phyloP scores from a whole-genome alignment of 2,329 filamentous ascomycete genomes.

The Cercospora zeina region DNA sequence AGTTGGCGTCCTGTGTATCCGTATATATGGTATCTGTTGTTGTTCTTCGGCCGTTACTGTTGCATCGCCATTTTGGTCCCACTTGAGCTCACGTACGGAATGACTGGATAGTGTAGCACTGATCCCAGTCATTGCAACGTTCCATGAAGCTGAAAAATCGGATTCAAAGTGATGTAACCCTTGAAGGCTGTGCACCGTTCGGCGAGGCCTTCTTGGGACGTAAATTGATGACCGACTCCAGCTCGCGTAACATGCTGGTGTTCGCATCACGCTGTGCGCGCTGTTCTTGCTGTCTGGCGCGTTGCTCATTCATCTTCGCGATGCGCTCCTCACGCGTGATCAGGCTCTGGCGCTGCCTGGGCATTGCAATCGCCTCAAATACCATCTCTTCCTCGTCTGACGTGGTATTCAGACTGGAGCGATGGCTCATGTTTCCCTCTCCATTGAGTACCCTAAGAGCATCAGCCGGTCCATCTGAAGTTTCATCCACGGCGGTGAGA shows the following conservation, averaged over 20 bases:
- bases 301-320: slow-evolving; percentile 81
- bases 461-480: slow-evolving; percentile 59
- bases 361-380: slow-evolving; percentile 85
- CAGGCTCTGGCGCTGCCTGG: slow-evolving; percentile 57
- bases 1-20: slow-evolving; percentile 12
- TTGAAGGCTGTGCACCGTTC: slow-evolving; percentile 18
- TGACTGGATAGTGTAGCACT: background rate
- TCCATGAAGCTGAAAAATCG: background rate
- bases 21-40: background rate
- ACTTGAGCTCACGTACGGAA: background rate
- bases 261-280: slow-evolving; percentile 77
- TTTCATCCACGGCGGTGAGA: slow-evolving; percentile 57
- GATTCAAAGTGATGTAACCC: slow-evolving; percentile 21
- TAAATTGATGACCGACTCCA: slow-evolving; percentile 76
- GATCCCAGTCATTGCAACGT: background rate
- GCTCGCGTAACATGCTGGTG: slow-evolving; percentile 85
- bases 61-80: background rate
- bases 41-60: background rate
- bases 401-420: slow-evolving; percentile 53
- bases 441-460: slow-evolving; percentile 79
- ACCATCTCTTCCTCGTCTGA: slow-evolving; percentile 66
- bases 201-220: slow-evolving; percentile 22
- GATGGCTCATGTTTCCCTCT: slow-evolving; percentile 50
- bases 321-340: slow-evolving; percentile 86
- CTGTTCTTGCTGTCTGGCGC: slow-evolving; percentile 68